Evolutionary conservation across 1,284 basidiomycete species (phyloP).

Genomic region (Xerocomus amazonicus): DNA sequence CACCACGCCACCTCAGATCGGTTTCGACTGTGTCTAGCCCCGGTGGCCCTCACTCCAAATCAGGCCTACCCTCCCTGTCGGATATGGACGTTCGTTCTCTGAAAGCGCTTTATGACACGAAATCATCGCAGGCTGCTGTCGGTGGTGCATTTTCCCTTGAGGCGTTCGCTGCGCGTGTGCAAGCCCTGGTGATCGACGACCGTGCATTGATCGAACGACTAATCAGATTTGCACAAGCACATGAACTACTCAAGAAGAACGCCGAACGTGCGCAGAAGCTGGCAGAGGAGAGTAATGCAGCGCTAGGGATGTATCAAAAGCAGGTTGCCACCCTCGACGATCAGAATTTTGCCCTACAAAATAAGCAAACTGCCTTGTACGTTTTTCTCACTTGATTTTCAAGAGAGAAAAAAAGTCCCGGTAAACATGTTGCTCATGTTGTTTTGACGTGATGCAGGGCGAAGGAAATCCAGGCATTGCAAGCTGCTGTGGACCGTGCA

Average conservation of each 20-base stretch:
- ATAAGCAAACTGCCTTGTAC: constrained; percentile 53
- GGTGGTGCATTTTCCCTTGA: constrained; percentile 58
- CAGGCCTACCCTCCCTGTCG: constrained; percentile 51
- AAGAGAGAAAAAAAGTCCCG: not conserved
- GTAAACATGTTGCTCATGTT: constrained; percentile 10
- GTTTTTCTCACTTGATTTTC: constrained; percentile 3
- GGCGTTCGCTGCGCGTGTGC: constrained; percentile 71
- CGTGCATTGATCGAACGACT: constrained; percentile 78
- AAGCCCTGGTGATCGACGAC: constrained; percentile 77
- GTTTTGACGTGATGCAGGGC: constrained; percentile 43
- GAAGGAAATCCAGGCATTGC: constrained; percentile 65
- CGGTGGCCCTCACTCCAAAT: constrained; percentile 30
- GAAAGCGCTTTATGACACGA: constrained; percentile 63
- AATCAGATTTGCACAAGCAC: constrained; percentile 78
- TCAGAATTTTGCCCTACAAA: constrained; percentile 53
- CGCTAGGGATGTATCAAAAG: constrained; percentile 84
- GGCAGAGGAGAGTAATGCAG: constrained; percentile 72
- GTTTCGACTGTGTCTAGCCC: constrained; percentile 35
- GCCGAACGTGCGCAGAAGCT: constrained; percentile 86
- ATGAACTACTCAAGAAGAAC: constrained; percentile 86
- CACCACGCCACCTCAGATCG: constrained; percentile 45
- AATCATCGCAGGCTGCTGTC: constrained; percentile 37
- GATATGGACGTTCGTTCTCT: constrained; percentile 78
- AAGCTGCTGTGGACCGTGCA: constrained; percentile 57
- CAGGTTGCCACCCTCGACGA: constrained; percentile 80